These are phyloP conservation scores for Babesia sp. DNA, from an alignment of 169 alveolate species.

Conservation along the genomic window DNA sequence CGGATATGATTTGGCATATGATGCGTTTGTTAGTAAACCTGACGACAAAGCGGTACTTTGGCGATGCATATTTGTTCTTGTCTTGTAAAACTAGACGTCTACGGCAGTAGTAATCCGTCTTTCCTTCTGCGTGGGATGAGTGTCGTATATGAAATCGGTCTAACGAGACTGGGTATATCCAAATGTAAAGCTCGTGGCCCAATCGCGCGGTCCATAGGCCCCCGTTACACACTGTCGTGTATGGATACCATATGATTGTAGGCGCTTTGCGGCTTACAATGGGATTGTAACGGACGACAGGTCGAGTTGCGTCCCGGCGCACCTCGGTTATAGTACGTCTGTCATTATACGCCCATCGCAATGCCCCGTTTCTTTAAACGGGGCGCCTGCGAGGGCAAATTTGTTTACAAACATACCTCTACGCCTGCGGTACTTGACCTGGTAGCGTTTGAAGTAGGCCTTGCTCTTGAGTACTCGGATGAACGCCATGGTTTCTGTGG, in stretches of 20 bases:
- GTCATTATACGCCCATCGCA: constrained; percentile 42
- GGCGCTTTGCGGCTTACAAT: too few species aligned
- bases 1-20: constrained; percentile 95
- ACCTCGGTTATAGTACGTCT: constrained; percentile 47
- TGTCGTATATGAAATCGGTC: neutral
- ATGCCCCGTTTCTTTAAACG: neutral
- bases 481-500: constrained; percentile 90
- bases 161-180: neutral
- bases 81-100: constrained; percentile 96
- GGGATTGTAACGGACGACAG: constrained; percentile 70
- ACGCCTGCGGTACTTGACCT: constrained; percentile 98
- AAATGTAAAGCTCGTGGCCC: too few species aligned
- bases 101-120: constrained; percentile 99
- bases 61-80: constrained; percentile 98
- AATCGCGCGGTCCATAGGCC: too few species aligned
- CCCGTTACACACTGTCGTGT: too few species aligned
- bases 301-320: constrained; percentile 49
- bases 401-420: constrained; percentile 79
- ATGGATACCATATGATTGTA: too few species aligned
- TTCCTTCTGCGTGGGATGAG: constrained; percentile 90
- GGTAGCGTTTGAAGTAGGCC: constrained; percentile 99
- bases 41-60: constrained; percentile 98
- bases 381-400: constrained; percentile 24
- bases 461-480: constrained; percentile 95
- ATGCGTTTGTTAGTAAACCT: constrained; percentile 93